Percentiles rank a stretch among this genome's conserved stretches.
Evolutionary conservation across 352 stramenopile genomes (phyloP).

Genomic region (Aphanomyces invadans): DNA sequence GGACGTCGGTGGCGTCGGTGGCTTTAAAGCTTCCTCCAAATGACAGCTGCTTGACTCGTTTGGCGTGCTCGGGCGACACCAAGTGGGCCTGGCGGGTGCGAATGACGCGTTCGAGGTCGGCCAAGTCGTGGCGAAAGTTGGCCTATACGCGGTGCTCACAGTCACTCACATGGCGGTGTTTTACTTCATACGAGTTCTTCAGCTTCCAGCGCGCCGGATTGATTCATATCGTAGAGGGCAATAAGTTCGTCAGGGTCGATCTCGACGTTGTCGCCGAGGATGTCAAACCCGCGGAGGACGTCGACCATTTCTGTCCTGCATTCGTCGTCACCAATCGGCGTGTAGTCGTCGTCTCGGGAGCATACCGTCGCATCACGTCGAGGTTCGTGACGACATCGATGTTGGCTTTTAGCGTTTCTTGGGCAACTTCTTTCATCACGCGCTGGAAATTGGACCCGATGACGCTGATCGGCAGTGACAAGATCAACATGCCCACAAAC

Average conservation of each 20-base stretch:
- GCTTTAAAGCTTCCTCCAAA: slow-evolving; percentile 1
- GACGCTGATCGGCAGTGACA: slow-evolving; percentile 83
- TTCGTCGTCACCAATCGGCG: too few species aligned
- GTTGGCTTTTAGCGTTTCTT: slow-evolving; percentile 73
- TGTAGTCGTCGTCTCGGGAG: too few species aligned
- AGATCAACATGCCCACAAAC: slow-evolving; percentile 78
- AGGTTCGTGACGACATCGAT: slow-evolving; percentile 39
- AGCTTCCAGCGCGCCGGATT: slow-evolving; percentile 67
- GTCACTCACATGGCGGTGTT: neutral
- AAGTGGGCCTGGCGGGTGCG: neutral
- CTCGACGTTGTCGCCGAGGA: slow-evolving; percentile 61
- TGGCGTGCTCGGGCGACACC: neutral
- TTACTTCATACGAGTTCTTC: slow-evolving; percentile 38
- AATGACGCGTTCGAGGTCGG: neutral
- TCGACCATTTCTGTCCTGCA: slow-evolving; percentile 56
- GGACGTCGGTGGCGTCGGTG: slow-evolving; percentile 37
- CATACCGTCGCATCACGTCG: neutral
- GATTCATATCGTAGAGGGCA: slow-evolving; percentile 70
- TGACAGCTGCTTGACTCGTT: neutral
- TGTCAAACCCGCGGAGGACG: slow-evolving; percentile 62
- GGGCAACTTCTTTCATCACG: slow-evolving; percentile 71
- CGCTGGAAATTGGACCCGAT: slow-evolving; percentile 85
- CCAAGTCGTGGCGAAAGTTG: slow-evolving; percentile 6
- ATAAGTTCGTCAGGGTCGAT: slow-evolving; percentile 74
- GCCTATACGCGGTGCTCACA: neutral